Evolutionary conservation across 441 rosid species (phyloP), one percentile per base, ranked within the genome.

Genomic region (Brassica hybrid): DNA sequence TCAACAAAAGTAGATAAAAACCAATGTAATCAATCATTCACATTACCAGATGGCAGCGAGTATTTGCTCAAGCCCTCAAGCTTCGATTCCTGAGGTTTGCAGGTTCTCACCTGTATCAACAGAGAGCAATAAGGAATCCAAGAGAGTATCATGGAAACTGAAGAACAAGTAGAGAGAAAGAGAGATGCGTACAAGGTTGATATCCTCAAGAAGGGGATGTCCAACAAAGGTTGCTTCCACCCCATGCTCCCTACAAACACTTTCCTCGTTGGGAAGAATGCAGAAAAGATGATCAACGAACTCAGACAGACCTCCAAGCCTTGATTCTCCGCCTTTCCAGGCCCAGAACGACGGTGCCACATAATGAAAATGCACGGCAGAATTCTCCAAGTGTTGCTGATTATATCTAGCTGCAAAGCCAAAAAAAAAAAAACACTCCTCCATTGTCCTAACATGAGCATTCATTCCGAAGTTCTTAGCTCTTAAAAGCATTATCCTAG

Each of bases 281-380:
- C 98, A 92, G 59, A 94, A 88, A 56, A 94, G 77, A 84, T 94
- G 96, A 82, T 94, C 97, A 81, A 94, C 90, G 70, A 89, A 91
- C 71, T 79, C 74, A 72, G 92, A 83, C 13, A 92, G 87, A 74
- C 84, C 83, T 75, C 80, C 78, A 52, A 94, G 92, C 69, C 99
- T 88, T 67, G 86, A 85, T 64, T 91, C 97, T 73, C 97, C 97
- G 61, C 97, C 99, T 89, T 84, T 91, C 97, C 99, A 94, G 1
- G 97, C 99, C 99, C 99, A 92, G 75, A 91, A 94, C 16, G 99
- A 92, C 14, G 97, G 99, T 67, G 99, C 97, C 5, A 92, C 97
- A 65, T 89, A 94, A 82, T 94, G 97, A 78, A 90, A 91, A 76
- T 91, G 96, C 59, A 84, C 80, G 0, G 94, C 86, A 69, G 68